Percentiles rank a stretch among this genome's conserved stretches.
phyloP scores from a whole-genome alignment of 768 basidiomycete species.

The Mrakia blollopis region DNA sequence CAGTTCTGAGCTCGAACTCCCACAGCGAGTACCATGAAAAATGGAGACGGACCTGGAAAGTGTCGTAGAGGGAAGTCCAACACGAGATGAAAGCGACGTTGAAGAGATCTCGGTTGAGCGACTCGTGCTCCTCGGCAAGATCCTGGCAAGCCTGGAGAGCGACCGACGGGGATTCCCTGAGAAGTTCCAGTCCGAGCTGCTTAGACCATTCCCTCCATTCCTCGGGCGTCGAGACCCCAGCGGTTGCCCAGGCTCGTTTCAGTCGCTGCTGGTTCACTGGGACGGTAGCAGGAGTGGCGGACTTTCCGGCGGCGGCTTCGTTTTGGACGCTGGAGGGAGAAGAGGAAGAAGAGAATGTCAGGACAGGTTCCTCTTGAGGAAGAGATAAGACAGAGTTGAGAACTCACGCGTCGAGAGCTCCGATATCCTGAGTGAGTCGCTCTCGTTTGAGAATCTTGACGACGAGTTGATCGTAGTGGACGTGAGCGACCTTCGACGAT shows the following conservation, averaged over 20 bases:
- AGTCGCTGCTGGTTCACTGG: conserved; percentile 84
- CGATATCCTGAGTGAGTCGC: conserved; percentile 77
- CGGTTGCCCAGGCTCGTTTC: conserved; percentile 92
- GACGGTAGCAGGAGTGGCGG: conserved; percentile 37
- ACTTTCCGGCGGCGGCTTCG: conserved; percentile 49
- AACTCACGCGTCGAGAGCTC: conserved; percentile 60
- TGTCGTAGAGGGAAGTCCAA: conserved; percentile 91
- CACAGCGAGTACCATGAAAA: neutral
- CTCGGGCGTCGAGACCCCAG: conserved; percentile 59
- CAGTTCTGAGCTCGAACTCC: neutral
- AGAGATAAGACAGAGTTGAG: conserved; percentile 17
- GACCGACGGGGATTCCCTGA: conserved; percentile 97
- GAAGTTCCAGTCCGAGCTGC: conserved; percentile 84
- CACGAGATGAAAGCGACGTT: conserved; percentile 98
- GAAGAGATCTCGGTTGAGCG: conserved; percentile 88
- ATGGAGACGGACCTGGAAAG: conserved; percentile 70
- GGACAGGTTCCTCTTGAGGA: conserved; percentile 42
- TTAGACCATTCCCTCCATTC: conserved; percentile 98
- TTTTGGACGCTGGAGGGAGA: neutral
- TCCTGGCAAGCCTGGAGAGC: conserved; percentile 96
- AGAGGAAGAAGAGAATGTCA: neutral
- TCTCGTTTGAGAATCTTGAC: conserved; percentile 87
- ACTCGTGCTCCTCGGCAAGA: conserved; percentile 82
- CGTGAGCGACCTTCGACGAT: conserved; percentile 69
- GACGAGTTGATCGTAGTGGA: conserved; percentile 81